Evolutionary conservation across 2,329 filamentous ascomycete genomes (phyloP).

Genomic region (Trichoderma harzianum): DNA sequence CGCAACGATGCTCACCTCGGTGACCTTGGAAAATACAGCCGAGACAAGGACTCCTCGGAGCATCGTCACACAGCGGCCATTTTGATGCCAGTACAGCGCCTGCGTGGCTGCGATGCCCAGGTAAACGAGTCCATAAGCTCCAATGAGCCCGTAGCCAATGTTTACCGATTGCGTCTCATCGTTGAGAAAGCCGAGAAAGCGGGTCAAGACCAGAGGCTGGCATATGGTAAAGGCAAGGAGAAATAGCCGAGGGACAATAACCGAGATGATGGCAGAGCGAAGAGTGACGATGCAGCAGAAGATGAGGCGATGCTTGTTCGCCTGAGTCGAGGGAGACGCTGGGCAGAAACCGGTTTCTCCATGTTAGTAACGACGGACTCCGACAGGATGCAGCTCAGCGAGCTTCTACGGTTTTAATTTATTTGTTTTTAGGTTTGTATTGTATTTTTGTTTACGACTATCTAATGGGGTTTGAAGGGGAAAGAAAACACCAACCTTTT

Average conservation of each 20-base stretch:
- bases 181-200: slow-evolving; percentile 28
- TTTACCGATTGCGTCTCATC: slow-evolving; percentile 24
- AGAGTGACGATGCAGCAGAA: slow-evolving; percentile 29
- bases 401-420: background rate
- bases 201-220: slow-evolving; percentile 36
- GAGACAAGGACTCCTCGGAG: slow-evolving; percentile 32
- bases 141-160: slow-evolving; percentile 33
- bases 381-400: background rate
- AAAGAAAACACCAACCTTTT: slow-evolving; percentile 23
- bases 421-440: background rate
- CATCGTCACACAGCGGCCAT: slow-evolving; percentile 33
- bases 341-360: background rate
- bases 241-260: slow-evolving; percentile 32
- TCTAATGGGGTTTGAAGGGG: background rate
- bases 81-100: slow-evolving; percentile 24
- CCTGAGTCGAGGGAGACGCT: slow-evolving; percentile 2
- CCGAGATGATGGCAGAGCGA: slow-evolving; percentile 29
- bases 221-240: slow-evolving; percentile 36
- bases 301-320: slow-evolving; percentile 2
- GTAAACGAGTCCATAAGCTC: slow-evolving; percentile 33
- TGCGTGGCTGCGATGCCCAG: slow-evolving; percentile 31
- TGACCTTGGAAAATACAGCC: slow-evolving; percentile 33
- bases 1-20: slow-evolving; percentile 27
- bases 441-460: slow-evolving; percentile 11
- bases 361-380: slow-evolving; percentile 3